These are phyloP conservation scores for Ophiostoma sp. DNA, from an alignment of 2,329 filamentous ascomycete genomes.

Conservation along the genomic window DNA sequence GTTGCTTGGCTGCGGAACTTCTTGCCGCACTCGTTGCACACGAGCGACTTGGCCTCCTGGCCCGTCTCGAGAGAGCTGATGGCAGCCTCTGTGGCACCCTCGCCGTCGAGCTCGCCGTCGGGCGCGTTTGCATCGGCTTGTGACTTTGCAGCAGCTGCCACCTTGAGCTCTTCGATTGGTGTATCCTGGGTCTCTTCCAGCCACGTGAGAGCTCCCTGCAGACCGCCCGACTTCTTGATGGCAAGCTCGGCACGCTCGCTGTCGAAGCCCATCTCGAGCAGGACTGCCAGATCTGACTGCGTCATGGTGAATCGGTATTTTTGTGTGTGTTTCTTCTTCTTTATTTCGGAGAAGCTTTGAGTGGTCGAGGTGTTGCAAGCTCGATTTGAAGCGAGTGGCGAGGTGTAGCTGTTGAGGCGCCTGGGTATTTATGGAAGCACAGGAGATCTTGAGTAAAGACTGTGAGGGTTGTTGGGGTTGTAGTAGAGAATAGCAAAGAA, in stretches of 20 bases:
- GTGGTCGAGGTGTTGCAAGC: not conserved
- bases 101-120: conserved; percentile 34
- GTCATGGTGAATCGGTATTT: conserved; percentile 39
- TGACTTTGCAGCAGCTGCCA: not conserved
- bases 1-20: conserved; percentile 75
- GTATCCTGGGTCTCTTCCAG: conserved; percentile 88
- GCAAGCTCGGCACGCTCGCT: conserved; percentile 75
- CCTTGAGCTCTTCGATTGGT: conserved; percentile 71
- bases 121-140: conserved; percentile 3
- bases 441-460: not conserved
- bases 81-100: conserved; percentile 47
- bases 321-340: no score
- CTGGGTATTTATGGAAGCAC: not conserved
- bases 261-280: conserved; percentile 76
- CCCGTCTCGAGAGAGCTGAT: conserved; percentile 62
- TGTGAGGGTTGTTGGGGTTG: not conserved
- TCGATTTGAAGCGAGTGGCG: not conserved
- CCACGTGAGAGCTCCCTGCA: conserved; percentile 90
- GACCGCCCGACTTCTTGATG: conserved; percentile 72
- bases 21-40: conserved; percentile 95
- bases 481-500: not conserved
- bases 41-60: conserved; percentile 69
- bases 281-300: conserved; percentile 54
- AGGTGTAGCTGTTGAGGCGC: not conserved
- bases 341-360: not conserved